Evolutionary conservation across 1,284 basidiomycete species (phyloP).

Genomic region (Athelia sp.): DNA sequence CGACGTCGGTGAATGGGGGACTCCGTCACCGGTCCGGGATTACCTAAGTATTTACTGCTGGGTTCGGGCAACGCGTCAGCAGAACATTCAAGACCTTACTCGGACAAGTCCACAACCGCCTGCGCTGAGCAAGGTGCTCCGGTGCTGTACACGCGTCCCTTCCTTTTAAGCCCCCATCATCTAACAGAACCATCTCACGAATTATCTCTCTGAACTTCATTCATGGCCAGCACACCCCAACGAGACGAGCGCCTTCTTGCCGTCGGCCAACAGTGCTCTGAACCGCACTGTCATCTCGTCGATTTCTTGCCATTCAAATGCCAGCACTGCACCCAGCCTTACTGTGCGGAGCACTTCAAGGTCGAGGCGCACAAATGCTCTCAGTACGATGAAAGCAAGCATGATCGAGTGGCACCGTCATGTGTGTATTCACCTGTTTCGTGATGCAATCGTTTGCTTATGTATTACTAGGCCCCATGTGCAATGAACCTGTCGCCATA

Average conservation of each 20-base stretch:
- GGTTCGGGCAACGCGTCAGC: background rate
- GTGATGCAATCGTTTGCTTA: background rate
- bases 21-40: no score
- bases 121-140: background rate
- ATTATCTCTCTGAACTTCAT: slow-evolving; percentile 22
- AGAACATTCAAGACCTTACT: background rate
- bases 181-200: no score
- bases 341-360: slow-evolving; percentile 72
- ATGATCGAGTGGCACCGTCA: slow-evolving; percentile 67
- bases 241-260: slow-evolving; percentile 52
- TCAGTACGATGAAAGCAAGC: slow-evolving; percentile 63
- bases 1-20: no score
- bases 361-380: slow-evolving; percentile 60
- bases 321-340: slow-evolving; percentile 60
- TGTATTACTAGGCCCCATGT: slow-evolving; percentile 53
- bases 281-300: slow-evolving; percentile 60
- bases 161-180: slow-evolving; percentile 3
- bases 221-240: slow-evolving; percentile 17
- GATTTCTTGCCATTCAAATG: slow-evolving; percentile 84
- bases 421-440: slow-evolving; percentile 40
- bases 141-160: background rate
- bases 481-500: slow-evolving; percentile 65
- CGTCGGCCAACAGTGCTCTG: slow-evolving; percentile 66
- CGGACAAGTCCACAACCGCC: background rate
- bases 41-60: no score